phyloP scores from a whole-genome alignment of 306 rosid genomes.

The Malus orientalis region DNA sequence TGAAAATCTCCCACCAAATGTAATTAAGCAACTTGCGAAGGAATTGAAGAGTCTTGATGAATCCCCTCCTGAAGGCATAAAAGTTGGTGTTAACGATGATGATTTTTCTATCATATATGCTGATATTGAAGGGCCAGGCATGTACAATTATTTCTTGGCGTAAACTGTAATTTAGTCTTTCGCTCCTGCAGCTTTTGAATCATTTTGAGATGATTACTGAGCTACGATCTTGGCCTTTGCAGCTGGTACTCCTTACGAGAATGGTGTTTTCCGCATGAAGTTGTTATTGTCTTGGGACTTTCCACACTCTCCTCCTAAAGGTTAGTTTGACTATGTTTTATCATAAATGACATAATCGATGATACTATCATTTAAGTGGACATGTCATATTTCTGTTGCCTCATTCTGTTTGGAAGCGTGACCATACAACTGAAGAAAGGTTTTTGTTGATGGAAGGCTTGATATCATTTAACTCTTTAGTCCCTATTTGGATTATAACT shows the following conservation, averaged over 20 bases:
- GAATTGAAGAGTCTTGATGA: constrained; percentile 95
- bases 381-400: not conserved
- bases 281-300: constrained; percentile 73
- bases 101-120: constrained; percentile 86
- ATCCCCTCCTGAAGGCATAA: constrained; percentile 95
- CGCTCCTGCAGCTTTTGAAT: not conserved
- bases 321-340: constrained; percentile 24
- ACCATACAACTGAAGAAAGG: not conserved
- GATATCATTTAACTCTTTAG: not conserved
- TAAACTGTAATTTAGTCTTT: not conserved
- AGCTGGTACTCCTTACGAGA: constrained; percentile 96
- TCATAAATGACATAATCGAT: not conserved
- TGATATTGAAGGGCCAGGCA: constrained; percentile 97
- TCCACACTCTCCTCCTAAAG: constrained; percentile 92
- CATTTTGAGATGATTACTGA: constrained; percentile 15
- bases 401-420: not conserved
- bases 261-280: constrained; percentile 96
- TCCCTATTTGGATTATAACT: not conserved
- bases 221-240: constrained; percentile 28
- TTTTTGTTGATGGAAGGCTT: not conserved
- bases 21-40: constrained; percentile 90
- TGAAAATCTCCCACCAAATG: constrained; percentile 98
- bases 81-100: constrained; percentile 81
- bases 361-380: not conserved
- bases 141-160: constrained; percentile 6